Percentiles rank a stretch among this genome's conserved stretches.
Conservation (phyloP, 345 rosid genomes). For the Eucalyptus sp. region DNA sequence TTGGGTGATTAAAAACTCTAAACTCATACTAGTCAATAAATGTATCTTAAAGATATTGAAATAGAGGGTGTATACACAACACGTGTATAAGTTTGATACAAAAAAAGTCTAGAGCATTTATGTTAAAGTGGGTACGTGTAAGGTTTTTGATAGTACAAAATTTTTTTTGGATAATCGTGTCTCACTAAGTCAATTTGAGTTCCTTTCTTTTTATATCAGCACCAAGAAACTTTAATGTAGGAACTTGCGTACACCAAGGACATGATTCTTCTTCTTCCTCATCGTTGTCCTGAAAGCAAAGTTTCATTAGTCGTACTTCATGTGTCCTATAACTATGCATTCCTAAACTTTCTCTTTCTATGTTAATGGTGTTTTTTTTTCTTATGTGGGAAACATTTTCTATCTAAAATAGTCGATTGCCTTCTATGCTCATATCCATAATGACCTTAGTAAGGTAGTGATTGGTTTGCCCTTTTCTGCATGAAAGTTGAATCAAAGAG, state of each 20-base stretch:
- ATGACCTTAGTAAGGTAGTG: not conserved
- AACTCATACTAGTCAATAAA: no score
- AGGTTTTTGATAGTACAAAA: not conserved
- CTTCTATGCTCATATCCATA: not conserved
- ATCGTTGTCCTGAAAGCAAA: not conserved
- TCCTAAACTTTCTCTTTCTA: not conserved
- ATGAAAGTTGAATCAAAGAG: not conserved
- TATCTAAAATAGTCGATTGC: not conserved
- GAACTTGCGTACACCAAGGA: not conserved
- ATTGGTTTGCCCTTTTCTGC: not conserved
- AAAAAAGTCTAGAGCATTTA: no score
- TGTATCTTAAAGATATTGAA: not conserved
- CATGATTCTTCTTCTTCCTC: not conserved
- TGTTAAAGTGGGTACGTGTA: not conserved
- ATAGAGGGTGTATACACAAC: no score
- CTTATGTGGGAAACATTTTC: not conserved
- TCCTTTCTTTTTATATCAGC: no score
- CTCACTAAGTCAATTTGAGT: fast-evolving
- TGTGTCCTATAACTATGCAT: not conserved
- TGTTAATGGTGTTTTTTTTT: not conserved
- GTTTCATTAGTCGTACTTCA: not conserved
- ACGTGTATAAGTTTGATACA: not conserved
- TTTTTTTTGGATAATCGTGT: no score
- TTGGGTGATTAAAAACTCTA: no score
- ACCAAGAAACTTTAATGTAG: not conserved